A percentile compares a stretch with the other conserved stretches of the same genome.
Conservation (phyloP, 2,329 filamentous ascomycete genomes). For the Huntiella bhutanensis region DNA sequence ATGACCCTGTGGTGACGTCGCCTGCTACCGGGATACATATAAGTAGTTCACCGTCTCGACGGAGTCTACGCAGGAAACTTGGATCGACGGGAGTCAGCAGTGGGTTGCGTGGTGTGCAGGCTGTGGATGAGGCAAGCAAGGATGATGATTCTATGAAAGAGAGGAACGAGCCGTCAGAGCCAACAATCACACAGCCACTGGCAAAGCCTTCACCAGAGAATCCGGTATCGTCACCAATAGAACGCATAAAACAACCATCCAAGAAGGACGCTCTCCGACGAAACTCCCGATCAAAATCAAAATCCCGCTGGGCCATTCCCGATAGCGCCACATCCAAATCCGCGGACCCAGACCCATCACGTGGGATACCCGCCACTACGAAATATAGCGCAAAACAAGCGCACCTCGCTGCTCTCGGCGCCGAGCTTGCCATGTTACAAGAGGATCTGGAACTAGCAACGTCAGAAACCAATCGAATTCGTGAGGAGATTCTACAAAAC, state of each 20-base stretch:
- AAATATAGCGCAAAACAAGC: slow-evolving; percentile 30
- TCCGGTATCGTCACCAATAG: neutral
- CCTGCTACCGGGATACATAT: slow-evolving; percentile 36
- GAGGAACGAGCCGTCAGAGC: neutral
- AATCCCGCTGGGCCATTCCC: neutral
- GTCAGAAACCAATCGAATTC: slow-evolving; percentile 38
- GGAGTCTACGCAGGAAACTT: slow-evolving; percentile 1
- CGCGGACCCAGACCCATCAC: slow-evolving; percentile 17
- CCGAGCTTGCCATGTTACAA: slow-evolving; percentile 36
- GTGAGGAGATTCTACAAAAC: slow-evolving; percentile 17
- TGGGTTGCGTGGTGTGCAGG: slow-evolving; percentile 18
- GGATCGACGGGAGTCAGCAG: slow-evolving; percentile 27
- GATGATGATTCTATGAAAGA: neutral
- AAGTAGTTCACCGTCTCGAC: slow-evolving; percentile 10
- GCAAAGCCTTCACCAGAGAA: neutral
- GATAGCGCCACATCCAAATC: slow-evolving; percentile 6
- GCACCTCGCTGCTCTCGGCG: slow-evolving; percentile 31
- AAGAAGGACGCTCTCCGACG: neutral
- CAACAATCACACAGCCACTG: neutral
- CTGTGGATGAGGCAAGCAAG: neutral
- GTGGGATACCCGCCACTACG: slow-evolving; percentile 24
- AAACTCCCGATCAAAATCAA: slow-evolving; percentile 1
- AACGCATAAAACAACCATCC: neutral
- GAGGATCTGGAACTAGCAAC: slow-evolving; percentile 38
- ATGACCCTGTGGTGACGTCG: slow-evolving; percentile 33